A percentile compares a stretch with the other conserved stretches of the same genome.
Evolutionary conservation across 768 basidiomycete species (phyloP).

Genomic region (Russula ochroleuca): DNA sequence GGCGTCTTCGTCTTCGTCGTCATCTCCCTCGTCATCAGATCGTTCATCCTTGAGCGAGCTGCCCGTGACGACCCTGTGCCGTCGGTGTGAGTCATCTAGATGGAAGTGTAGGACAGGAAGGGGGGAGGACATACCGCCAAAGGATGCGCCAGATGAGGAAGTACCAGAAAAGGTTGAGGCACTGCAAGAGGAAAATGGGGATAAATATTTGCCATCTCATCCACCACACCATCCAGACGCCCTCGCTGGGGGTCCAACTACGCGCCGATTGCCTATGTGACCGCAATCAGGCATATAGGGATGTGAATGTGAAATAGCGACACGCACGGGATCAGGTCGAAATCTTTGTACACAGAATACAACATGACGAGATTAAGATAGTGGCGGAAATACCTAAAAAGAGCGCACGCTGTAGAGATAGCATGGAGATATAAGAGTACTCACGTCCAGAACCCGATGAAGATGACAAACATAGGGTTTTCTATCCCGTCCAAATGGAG

Average conservation of each 20-base stretch:
- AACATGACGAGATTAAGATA: constrained; percentile 84
- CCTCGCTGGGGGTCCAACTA: constrained; percentile 55
- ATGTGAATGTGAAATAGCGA: not conserved
- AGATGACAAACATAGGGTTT: constrained; percentile 54
- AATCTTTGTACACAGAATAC: constrained; percentile 82
- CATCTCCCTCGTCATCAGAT: constrained; percentile 66
- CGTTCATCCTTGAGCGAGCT: constrained; percentile 59
- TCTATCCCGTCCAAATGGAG: constrained; percentile 64
- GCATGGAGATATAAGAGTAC: constrained; percentile 34
- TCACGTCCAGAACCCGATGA: constrained; percentile 78
- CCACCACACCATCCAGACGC: constrained; percentile 71
- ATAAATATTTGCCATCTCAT: constrained; percentile 77
- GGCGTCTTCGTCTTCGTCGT: constrained; percentile 14
- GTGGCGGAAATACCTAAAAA: constrained; percentile 82
- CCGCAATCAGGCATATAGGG: not conserved
- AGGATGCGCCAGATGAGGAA: constrained; percentile 77
- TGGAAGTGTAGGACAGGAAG: not conserved
- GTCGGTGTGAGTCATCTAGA: constrained; percentile 3
- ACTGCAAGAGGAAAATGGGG: constrained; percentile 70
- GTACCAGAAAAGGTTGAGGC: constrained; percentile 93
- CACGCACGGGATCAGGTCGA: constrained; percentile 70
- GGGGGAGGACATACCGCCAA: constrained; percentile 48
- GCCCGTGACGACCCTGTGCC: constrained; percentile 49
- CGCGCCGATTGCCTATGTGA: constrained; percentile 47
- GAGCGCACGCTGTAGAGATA: not conserved